These are phyloP conservation scores for Athelia psychrophila DNA, from an alignment of 1,284 basidiomycete genomes.

Conservation along the genomic window DNA sequence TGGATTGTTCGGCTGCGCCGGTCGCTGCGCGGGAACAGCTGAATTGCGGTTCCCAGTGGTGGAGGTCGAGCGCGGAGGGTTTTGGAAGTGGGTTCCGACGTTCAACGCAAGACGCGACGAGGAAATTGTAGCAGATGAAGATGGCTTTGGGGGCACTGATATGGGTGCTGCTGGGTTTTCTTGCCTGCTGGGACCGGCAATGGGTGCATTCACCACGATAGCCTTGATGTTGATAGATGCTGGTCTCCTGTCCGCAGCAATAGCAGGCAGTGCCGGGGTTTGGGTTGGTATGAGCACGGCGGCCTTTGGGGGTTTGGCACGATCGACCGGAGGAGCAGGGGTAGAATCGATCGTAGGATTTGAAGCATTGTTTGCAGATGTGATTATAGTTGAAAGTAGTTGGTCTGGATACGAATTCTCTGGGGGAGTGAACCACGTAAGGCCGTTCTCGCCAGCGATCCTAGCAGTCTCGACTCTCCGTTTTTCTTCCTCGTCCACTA, in stretches of 20 bases:
- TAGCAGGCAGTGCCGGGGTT: too few species aligned
- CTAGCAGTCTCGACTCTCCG: background rate
- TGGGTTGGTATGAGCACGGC: background rate
- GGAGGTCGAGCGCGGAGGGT: too few species aligned
- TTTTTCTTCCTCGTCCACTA: constrained; percentile 5
- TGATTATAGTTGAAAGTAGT: background rate
- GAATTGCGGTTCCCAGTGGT: too few species aligned
- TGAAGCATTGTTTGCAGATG: background rate
- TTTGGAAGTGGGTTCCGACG: too few species aligned
- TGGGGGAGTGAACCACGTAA: constrained; percentile 8
- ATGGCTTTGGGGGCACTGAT: constrained; percentile 5
- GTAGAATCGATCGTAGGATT: background rate
- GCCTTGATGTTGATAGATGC: too few species aligned
- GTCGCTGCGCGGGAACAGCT: too few species aligned
- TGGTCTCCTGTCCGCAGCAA: too few species aligned
- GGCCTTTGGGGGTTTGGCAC: background rate
- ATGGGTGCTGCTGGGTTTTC: background rate
- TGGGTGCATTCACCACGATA: too few species aligned
- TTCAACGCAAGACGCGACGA: too few species aligned
- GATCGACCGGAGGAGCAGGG: background rate
- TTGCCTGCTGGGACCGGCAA: too few species aligned
- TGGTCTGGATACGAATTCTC: background rate
- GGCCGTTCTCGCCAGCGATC: constrained; percentile 1
- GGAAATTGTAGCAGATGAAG: background rate
- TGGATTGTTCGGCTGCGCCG: too few species aligned